Evolutionary conservation across 78 protist species (phyloP).

Genomic region (Dictyostelium brefeldianum): DNA sequence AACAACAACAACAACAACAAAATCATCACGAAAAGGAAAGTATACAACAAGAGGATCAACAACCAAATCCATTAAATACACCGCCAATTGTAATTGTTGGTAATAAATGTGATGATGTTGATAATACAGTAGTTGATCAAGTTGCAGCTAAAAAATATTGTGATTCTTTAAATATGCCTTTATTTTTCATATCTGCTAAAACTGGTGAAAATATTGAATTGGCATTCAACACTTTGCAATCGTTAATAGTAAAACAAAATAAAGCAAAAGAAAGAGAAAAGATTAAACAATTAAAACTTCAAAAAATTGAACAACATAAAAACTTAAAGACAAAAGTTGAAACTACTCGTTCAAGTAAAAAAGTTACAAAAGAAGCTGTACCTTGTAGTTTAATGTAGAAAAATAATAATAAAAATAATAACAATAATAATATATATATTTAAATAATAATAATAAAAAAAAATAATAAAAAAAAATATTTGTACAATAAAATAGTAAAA

Average conservation of each 20-base stretch:
- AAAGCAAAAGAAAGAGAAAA: slow-evolving; percentile 2
- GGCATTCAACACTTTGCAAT: neutral
- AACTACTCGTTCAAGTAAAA: neutral
- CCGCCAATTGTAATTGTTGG: neutral
- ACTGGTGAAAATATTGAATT: neutral
- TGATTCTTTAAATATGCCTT: neutral
- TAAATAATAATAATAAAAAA: too few relatives aligned
- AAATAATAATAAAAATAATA: slow-evolving; percentile 40
- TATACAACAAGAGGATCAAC: neutral
- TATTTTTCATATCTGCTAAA: slow-evolving; percentile 8
- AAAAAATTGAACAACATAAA: neutral
- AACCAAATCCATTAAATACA: neutral
- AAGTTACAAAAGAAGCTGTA: neutral
- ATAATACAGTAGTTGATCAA: neutral
- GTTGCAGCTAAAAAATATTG: neutral
- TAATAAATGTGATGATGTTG: neutral
- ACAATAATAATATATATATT: too few relatives aligned
- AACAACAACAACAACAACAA: neutral
- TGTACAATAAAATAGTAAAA: too few relatives aligned
- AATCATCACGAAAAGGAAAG: neutral
- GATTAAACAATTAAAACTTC: neutral
- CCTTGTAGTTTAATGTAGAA: neutral
- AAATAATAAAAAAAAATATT: too few relatives aligned
- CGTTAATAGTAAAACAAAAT: neutral
- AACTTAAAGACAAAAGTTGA: neutral